Conservation (phyloP, 495 filamentous ascomycete genomes). For the Astrothelium subdiscretum region DNA sequence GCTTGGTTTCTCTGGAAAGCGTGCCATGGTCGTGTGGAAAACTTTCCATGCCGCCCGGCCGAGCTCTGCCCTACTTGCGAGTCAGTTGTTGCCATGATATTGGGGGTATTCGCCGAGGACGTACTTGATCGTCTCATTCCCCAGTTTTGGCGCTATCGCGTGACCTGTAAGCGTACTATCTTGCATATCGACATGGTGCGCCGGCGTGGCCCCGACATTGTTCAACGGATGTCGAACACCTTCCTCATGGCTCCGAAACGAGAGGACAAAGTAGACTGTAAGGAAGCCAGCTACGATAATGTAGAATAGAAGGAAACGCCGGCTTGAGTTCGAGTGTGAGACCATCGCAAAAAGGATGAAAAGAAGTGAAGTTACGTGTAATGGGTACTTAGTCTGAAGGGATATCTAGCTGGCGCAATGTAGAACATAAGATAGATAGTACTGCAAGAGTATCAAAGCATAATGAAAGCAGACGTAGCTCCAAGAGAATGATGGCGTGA, state of each 20-base stretch:
- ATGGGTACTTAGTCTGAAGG: not conserved
- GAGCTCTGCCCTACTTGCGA: slow-evolving; percentile 57
- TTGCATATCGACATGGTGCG: slow-evolving; percentile 10
- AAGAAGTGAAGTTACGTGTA: not conserved
- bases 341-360: slow-evolving; percentile 12
- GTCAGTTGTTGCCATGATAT: not conserved
- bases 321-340: not conserved
- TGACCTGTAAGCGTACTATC: slow-evolving; percentile 53
- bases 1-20: slow-evolving; percentile 79
- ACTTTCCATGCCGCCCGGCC: slow-evolving; percentile 85
- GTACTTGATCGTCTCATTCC: slow-evolving; percentile 83
- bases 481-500: not conserved
- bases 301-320: slow-evolving; percentile 18
- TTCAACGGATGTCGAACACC: slow-evolving; percentile 6
- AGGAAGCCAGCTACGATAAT: slow-evolving; percentile 18
- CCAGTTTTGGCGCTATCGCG: slow-evolving; percentile 77
- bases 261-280: slow-evolving; percentile 15
- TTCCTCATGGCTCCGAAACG: slow-evolving; percentile 8
- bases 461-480: not conserved
- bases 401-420: not conserved
- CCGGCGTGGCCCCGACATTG: slow-evolving; percentile 2
- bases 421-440: not conserved
- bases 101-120: too few species aligned
- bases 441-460: not conserved
- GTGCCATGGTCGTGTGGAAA: slow-evolving; percentile 89